Evolutionary conservation across 2,329 filamentous ascomycete species (phyloP), one percentile per base, ranked within the genome.

Genomic region (Leptographium radiaticola): DNA sequence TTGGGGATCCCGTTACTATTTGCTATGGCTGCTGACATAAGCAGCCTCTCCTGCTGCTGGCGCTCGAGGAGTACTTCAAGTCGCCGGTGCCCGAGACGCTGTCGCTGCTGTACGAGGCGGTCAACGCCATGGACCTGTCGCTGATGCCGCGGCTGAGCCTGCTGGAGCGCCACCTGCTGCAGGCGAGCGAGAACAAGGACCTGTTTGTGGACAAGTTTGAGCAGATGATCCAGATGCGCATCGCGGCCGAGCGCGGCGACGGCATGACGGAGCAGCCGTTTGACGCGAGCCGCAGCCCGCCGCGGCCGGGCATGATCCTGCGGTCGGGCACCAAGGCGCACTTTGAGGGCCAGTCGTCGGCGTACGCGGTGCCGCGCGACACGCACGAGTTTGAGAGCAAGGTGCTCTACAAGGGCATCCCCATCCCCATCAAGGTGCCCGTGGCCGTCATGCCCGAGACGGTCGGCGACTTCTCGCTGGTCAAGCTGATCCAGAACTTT

Each of bases 191-290:
- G 62, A 90, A 89, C 62, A 95, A 94, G 66, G 93, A 98, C 65
- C 81, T 98, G 62, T 98, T 98, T 64, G 80, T 96, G 36, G 93
- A 98, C 65, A 98, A 97, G 65, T 98, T 98, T 62, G 89, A 96
- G 68, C 83, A 86, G 58, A 95, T 97, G 83, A 86, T 95, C 54
- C 81, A 90, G 60, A 87, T 87, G 69, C 82, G 88, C 44, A 82
- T 89, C 67, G 77, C 77, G 13, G 81, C 88, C 58, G 87, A 82
- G 59, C 70, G 40, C 43, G 45, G 42, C 46, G 57, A 51, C 20
- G 65, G 67, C 64, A 57, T 70, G 53, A 52, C 68, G 45, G 66
- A 76, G 61, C 66, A 69, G 56, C 66, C 71, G 12, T 65, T 71
- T 20, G 75, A 79, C 49, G 69, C 73, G 31, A 71, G 70, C 62